Evolutionary conservation across 2,329 filamentous ascomycete genomes (phyloP).

Genomic region (Aspergillus fischeri): DNA sequence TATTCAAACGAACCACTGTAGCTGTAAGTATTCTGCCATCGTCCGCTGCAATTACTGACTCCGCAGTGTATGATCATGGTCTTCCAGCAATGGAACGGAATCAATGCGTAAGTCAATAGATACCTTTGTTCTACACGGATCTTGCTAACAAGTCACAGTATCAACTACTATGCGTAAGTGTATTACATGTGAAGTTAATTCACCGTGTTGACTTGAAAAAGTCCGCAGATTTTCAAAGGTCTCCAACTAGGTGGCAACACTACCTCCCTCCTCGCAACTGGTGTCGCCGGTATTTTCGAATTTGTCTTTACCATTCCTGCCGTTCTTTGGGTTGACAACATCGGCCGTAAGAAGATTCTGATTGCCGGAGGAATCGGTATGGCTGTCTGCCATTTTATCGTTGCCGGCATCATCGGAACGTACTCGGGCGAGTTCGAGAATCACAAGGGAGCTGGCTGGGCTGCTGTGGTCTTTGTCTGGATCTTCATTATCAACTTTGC

Average conservation of each 20-base stretch:
- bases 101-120: constrained; percentile 12
- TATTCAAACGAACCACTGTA: constrained; percentile 33
- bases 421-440: constrained; percentile 56
- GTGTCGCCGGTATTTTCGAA: constrained; percentile 39
- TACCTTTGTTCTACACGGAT: not conserved
- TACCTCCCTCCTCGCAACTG: constrained; percentile 36
- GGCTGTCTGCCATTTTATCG: constrained; percentile 66
- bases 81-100: constrained; percentile 48
- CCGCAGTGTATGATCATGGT: constrained; percentile 47
- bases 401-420: constrained; percentile 64
- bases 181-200: not conserved
- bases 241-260: constrained; percentile 35
- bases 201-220: constrained; percentile 4
- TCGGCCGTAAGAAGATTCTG: constrained; percentile 40
- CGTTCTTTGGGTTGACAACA: constrained; percentile 38
- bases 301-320: constrained; percentile 40
- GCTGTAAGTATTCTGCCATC: constrained; percentile 36
- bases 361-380: constrained; percentile 61
- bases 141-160: constrained; percentile 6
- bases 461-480: constrained; percentile 57
- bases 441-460: constrained; percentile 65
- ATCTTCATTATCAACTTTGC: constrained; percentile 72
- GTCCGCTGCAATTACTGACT: constrained; percentile 53
- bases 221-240: constrained; percentile 31
- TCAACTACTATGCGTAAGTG: constrained; percentile 38